Evolutionary conservation across 164 flowering plant species (phyloP).

Genomic region (Magnolia changhungtana): DNA sequence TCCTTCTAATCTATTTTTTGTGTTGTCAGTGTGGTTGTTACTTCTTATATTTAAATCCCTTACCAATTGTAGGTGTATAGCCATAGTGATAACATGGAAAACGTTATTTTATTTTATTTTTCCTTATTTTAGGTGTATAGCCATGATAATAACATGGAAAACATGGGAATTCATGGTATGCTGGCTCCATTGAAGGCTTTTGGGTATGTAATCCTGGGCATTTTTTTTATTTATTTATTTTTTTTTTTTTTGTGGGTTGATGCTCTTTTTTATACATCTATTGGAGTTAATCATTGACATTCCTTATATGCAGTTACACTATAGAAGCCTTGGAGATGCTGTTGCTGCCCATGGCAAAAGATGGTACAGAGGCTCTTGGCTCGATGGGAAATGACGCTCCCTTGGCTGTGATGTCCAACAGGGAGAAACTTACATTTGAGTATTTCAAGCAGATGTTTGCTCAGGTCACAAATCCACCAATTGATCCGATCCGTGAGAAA

Average conservation of each 20-base stretch:
- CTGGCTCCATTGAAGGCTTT: conserved; percentile 91
- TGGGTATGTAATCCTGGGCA: conserved; percentile 50
- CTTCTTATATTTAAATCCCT: neutral
- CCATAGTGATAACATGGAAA: neutral
- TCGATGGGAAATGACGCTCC: conserved; percentile 99
- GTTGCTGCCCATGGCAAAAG: conserved; percentile 97
- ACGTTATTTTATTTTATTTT: neutral
- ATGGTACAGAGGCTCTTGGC: conserved; percentile 95
- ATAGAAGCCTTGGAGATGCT: conserved; percentile 94
- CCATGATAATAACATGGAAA: conserved; percentile 66
- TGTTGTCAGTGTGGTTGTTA: neutral
- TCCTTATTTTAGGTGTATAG: conserved; percentile 39
- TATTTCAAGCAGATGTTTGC: conserved; percentile 99
- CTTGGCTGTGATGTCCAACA: conserved; percentile 94
- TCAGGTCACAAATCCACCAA: conserved; percentile 99
- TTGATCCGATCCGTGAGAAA: conserved; percentile 98
- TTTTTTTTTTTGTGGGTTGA: neutral
- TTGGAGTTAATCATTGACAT: neutral
- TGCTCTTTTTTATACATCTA: neutral
- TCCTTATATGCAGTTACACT: conserved; percentile 66
- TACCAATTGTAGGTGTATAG: no score
- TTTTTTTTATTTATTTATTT: no score
- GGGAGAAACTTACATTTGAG: conserved; percentile 90
- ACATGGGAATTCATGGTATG: conserved; percentile 83
- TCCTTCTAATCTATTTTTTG: neutral